Base-by-base conservation (phyloP, 768 basidiomycete genomes). In the Paxillus ammoniavirescens region DNA sequence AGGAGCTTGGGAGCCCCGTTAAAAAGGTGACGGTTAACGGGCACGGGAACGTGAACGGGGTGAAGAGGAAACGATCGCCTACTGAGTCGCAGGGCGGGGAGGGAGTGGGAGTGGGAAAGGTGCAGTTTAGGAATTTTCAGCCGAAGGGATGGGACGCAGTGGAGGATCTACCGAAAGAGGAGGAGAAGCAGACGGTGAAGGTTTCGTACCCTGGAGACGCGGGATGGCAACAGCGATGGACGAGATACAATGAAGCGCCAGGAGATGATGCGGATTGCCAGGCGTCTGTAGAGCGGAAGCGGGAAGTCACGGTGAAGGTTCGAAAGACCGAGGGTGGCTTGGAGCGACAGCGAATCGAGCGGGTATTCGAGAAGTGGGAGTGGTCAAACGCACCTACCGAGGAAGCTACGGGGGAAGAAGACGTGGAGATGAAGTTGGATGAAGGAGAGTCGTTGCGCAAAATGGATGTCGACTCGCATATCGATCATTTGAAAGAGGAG, bases 311-410 rank as follows among this genome's bases (percentile, higher is more conserved):
- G 8, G 67, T 85, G 17, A 86, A 82, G 67, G 75, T 85, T 55
- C 78, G 87, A 55, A 77, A 74, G 65, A 82, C 79, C 8, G 70
- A 60, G 40, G 72, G 74, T 28, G 82, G 85, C 18, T 41, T 90
- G 40, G 89, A 91, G 64, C 74, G 89, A 58, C 89, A 91, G 58
- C 78, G 82, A 46, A 80, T 89, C 57, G 84, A 87, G 62, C 80
- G 89, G 54, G 71, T 75, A 23, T 69, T 85, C 41, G 89, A 91
- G 70, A 76, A 77, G 47, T 91, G 87, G 87, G 74, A 64, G 15
- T 89, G 87, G 87, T 51, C 66, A 18, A 54, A 53, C 6, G 42
- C 41, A 45, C 38, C 55, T 17, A 51, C 44, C 23, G 50, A 49
- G 13, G 36, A 21, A 10, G 46, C 42, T 55, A 45, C 10, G 42